Percentiles rank a stretch among this genome's conserved stretches.
phyloP scores from a whole-genome alignment of 805 yeast genomes.

The Cyberlindnera bimundalis region DNA sequence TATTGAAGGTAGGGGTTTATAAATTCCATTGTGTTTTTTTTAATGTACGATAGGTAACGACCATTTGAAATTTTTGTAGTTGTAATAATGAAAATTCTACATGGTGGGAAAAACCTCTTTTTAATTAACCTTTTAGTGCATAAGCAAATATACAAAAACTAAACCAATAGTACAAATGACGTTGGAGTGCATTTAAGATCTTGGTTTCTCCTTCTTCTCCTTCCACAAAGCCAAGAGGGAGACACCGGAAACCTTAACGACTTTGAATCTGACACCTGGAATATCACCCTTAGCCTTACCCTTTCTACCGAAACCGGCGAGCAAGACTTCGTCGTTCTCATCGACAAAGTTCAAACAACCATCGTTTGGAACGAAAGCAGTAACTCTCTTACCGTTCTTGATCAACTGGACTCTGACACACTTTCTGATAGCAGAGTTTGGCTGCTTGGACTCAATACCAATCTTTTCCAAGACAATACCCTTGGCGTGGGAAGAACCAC shows the following conservation, averaged over 20 bases:
- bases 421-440: conserved; percentile 99
- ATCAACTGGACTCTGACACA: conserved; percentile 99
- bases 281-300: conserved; percentile 99
- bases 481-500: conserved; percentile 99
- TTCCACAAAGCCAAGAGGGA: conserved; percentile 99
- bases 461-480: conserved; percentile 99
- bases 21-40: background rate
- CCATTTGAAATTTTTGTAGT: background rate
- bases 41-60: conserved; percentile 3
- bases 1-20: conserved; percentile 45
- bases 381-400: conserved; percentile 99
- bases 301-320: conserved; percentile 99
- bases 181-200: conserved; percentile 62
- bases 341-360: conserved; percentile 99
- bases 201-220: conserved; percentile 99
- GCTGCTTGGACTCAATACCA: conserved; percentile 99
- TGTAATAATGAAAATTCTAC: background rate
- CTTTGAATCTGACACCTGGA: conserved; percentile 99
- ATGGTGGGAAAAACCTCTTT: conserved; percentile 6
- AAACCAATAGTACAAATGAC: conserved; percentile 15
- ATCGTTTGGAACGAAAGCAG: conserved; percentile 99
- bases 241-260: conserved; percentile 99
- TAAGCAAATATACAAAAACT: conserved; percentile 27
- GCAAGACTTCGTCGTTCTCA: conserved; percentile 99
- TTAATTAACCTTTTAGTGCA: conserved; percentile 26